Conservation (phyloP, 345 rosid species). For the Fremontodendron californicum region DNA sequence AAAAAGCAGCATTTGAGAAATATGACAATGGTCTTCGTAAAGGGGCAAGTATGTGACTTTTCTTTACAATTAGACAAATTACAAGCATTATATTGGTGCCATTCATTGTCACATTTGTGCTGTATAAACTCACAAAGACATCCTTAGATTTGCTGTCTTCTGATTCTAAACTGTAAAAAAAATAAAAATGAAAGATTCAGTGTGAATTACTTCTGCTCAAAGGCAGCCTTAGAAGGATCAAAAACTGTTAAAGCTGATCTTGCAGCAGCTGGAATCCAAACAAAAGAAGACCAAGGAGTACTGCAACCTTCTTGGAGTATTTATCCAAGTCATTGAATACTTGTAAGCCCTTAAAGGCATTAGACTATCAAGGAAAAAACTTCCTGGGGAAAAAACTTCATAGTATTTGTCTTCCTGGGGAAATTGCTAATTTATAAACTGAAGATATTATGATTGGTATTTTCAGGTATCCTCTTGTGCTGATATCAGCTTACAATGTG, state of each 20-base stretch:
- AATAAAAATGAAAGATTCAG: background rate
- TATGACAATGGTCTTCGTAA: conserved; percentile 57
- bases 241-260: too few relatives aligned
- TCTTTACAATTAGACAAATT: background rate
- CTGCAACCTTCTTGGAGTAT: background rate
- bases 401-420: background rate
- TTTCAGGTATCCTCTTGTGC: conserved; percentile 64
- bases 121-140: background rate
- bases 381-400: background rate
- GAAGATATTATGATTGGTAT: background rate
- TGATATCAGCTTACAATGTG: conserved; percentile 55
- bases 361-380: background rate
- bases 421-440: background rate
- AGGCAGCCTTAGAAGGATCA: conserved; percentile 65
- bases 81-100: background rate
- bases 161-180: background rate
- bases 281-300: too few relatives aligned
- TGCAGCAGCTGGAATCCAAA: too few relatives aligned
- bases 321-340: background rate
- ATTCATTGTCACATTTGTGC: background rate
- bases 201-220: conserved; percentile 69
- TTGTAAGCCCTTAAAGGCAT: background rate
- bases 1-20: conserved; percentile 38
- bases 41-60: conserved; percentile 56
- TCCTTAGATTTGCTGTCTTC: background rate